phyloP scores from a whole-genome alignment of 164 flowering plant genomes.

The Buxus sempervirens region DNA sequence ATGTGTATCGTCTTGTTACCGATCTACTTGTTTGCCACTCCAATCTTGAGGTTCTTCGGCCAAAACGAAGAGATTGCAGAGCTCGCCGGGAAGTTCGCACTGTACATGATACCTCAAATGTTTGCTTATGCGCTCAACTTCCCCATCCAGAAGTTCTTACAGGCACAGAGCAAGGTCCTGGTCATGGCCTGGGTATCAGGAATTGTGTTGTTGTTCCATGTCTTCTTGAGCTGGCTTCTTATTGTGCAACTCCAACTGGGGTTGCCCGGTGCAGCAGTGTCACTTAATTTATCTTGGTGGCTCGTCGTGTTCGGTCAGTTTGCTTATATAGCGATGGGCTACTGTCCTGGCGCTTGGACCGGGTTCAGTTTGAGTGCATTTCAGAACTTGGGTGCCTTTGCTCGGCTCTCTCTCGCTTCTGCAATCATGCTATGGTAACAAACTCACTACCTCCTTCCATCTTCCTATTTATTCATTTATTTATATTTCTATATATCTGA shows the following conservation, averaged over 20 bases:
- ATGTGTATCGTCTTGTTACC: constrained; percentile 26
- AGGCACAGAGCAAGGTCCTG: constrained; percentile 41
- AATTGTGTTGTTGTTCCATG: constrained; percentile 31
- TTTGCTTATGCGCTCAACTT: constrained; percentile 35
- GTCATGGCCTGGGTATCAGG: constrained; percentile 42
- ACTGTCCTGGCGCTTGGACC: constrained; percentile 46
- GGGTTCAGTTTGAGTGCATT: constrained; percentile 59
- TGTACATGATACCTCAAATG: constrained; percentile 40
- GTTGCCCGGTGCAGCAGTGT: constrained; percentile 38
- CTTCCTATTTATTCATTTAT: neutral
- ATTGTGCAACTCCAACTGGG: constrained; percentile 39
- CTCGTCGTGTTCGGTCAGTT: constrained; percentile 36
- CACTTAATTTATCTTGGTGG: constrained; percentile 60
- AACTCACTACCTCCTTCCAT: neutral
- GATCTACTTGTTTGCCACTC: constrained; percentile 30
- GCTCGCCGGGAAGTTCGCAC: constrained; percentile 31
- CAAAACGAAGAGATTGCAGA: constrained; percentile 32
- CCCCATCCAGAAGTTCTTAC: constrained; percentile 44
- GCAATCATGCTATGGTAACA: constrained; percentile 68
- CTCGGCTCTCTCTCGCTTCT: constrained; percentile 53
- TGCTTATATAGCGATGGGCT: constrained; percentile 32
- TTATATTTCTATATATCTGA: too few relatives aligned
- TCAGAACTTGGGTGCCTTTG: constrained; percentile 44
- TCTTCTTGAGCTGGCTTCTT: constrained; percentile 41
- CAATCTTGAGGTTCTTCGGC: constrained; percentile 30